Percentiles rank a stretch among this genome's conserved stretches.
Conservation (phyloP, 2,329 filamentous ascomycete genomes). For the Sclerotinia nivalis region DNA sequence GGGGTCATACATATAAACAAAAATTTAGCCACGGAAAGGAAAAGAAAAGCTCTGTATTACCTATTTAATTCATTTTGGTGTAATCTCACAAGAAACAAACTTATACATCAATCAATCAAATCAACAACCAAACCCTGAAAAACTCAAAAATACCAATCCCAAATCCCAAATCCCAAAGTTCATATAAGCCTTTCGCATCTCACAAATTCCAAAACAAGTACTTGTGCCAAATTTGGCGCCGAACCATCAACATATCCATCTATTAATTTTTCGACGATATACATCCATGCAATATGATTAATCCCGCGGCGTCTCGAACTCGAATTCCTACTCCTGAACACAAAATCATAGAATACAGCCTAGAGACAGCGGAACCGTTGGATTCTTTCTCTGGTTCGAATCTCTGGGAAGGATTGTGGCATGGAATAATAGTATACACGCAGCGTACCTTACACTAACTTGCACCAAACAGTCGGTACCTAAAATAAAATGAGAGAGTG, state of each 20-base stretch:
- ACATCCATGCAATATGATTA: background rate
- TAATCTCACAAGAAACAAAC: background rate
- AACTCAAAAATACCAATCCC: background rate
- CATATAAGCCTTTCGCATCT: background rate
- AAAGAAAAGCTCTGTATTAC: background rate
- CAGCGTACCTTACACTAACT: background rate
- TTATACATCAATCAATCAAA: background rate
- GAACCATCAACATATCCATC: background rate
- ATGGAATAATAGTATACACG: background rate
- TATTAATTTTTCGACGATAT: background rate
- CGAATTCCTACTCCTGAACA: too few species aligned
- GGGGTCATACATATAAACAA: background rate
- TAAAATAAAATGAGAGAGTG: background rate
- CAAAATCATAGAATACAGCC: background rate
- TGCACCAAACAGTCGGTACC: background rate
- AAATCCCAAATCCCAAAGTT: background rate
- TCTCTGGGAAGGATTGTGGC: background rate
- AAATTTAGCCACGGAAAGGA: background rate
- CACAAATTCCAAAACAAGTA: background rate
- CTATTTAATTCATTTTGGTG: background rate
- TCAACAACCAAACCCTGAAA: background rate
- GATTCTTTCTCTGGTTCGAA: background rate
- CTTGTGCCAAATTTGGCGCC: background rate
- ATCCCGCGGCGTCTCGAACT: background rate
- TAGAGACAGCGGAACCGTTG: background rate